Evolutionary conservation across 805 yeast species (phyloP).

Genomic region (Brettanomyces bruxellensis): DNA sequence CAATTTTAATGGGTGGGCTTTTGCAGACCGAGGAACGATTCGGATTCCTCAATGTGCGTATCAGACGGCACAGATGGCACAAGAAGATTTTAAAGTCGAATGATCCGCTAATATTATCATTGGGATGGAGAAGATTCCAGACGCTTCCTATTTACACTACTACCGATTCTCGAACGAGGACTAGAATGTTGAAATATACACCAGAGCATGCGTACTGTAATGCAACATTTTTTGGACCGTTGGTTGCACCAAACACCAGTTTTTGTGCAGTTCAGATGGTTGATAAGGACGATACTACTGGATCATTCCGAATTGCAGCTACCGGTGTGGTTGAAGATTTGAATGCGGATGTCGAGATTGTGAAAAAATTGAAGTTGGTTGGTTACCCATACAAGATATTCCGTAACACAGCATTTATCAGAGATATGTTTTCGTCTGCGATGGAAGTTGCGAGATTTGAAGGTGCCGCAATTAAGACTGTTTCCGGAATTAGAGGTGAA

Average conservation of each 20-base stretch:
- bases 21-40: constrained; percentile 85
- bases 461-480: constrained; percentile 95
- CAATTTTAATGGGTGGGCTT: constrained; percentile 85
- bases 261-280: constrained; percentile 92
- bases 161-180: constrained; percentile 94
- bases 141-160: constrained; percentile 94
- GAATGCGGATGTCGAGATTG: constrained; percentile 83
- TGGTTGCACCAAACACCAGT: constrained; percentile 95
- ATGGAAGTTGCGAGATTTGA: constrained; percentile 96
- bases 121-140: constrained; percentile 99
- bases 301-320: constrained; percentile 90
- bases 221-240: constrained; percentile 94
- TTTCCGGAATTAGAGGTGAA: constrained; percentile 96
- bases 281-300: constrained; percentile 74
- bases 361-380: constrained; percentile 88
- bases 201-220: constrained; percentile 97
- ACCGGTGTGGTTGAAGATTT: constrained; percentile 95
- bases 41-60: constrained; percentile 86
- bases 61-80: constrained; percentile 99
- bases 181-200: constrained; percentile 94
- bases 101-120: constrained; percentile 86
- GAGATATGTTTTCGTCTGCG: constrained; percentile 89
- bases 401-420: constrained; percentile 93
- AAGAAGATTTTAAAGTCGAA: constrained; percentile 89
- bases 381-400: constrained; percentile 92